These are phyloP conservation scores for Catunica adiposa DNA, from an alignment of 2,329 filamentous ascomycete genomes.

Conservation along the genomic window DNA sequence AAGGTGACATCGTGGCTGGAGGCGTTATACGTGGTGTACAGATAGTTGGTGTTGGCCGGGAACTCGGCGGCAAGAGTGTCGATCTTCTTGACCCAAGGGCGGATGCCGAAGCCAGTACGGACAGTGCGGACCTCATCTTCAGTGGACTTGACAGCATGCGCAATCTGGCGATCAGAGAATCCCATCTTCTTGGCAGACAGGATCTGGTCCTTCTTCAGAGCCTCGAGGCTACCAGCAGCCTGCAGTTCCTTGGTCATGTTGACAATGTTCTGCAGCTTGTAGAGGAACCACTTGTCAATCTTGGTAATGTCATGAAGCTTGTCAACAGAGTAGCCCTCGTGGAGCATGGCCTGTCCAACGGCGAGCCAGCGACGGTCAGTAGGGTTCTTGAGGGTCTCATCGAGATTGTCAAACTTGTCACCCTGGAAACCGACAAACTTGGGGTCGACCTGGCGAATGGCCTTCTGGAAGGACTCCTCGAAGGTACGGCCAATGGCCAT, in stretches of 20 bases:
- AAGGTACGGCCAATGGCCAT: constrained; percentile 99
- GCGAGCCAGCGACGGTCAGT: constrained; percentile 95
- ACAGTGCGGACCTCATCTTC: constrained; percentile 81
- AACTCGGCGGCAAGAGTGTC: constrained; percentile 96
- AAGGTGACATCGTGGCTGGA: constrained; percentile 86
- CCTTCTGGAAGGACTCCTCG: constrained; percentile 98
- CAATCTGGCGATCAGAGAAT: constrained; percentile 94
- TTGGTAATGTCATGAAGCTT: constrained; percentile 85
- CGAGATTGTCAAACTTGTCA: constrained; percentile 83
- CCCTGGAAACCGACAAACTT: constrained; percentile 86
- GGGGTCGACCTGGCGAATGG: constrained; percentile 91
- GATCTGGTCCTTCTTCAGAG: constrained; percentile 75
- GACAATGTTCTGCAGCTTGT: constrained; percentile 96
- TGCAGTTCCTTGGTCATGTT: constrained; percentile 77
- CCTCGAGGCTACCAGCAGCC: constrained; percentile 64
- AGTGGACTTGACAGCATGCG: constrained; percentile 63
- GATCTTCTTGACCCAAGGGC: constrained; percentile 64
- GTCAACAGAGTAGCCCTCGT: constrained; percentile 90
- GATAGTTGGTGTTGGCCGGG: constrained; percentile 85
- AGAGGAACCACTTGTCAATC: constrained; percentile 98
- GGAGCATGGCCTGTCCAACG: constrained; percentile 92
- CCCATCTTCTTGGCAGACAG: constrained; percentile 91
- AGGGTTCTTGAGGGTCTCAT: constrained; percentile 77
- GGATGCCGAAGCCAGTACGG: constrained; percentile 74
- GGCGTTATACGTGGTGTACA: constrained; percentile 96